Percentiles rank a stretch among this genome's conserved stretches.
Conservation (phyloP, 257 asterid genomes). For the Echites panduratus region DNA sequence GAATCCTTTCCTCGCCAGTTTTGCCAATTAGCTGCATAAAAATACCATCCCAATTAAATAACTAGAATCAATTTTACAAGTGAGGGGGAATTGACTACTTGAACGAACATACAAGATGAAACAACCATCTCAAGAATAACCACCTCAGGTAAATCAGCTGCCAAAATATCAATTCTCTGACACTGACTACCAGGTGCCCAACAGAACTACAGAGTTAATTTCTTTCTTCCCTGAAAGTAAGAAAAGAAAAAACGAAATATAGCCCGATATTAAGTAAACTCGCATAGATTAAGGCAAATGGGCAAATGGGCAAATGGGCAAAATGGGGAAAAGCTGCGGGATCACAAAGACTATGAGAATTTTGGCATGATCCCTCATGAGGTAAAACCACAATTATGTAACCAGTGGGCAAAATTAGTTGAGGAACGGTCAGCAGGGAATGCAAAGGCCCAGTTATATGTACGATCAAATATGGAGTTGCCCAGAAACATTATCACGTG, state of each 20-base stretch:
- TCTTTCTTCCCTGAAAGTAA: no score
- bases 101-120: conserved; percentile 30
- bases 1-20: background rate
- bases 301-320: conserved; percentile 10
- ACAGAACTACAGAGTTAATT: conserved; percentile 11
- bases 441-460: conserved; percentile 24
- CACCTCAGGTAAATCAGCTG: conserved; percentile 80
- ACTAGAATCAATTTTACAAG: conserved; percentile 1
- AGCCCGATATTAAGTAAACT: conserved; percentile 7
- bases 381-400: conserved; percentile 18
- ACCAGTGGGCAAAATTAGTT: conserved; percentile 29
- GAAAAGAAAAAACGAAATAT: conserved; percentile 6
- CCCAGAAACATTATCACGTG: conserved; percentile 47
- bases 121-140: conserved; percentile 26
- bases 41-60: background rate
- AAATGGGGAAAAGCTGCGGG: conserved; percentile 5
- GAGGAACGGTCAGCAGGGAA: conserved; percentile 26
- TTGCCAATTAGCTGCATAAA: background rate
- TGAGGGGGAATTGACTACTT: conserved; percentile 18
- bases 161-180: conserved; percentile 43
- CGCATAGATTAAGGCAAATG: conserved; percentile 16
- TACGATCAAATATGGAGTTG: conserved; percentile 54
- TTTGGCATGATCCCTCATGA: conserved; percentile 3
- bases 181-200: conserved; percentile 83
- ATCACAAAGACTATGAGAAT: background rate